Percentiles rank a stretch among this genome's conserved stretches.
phyloP scores from a whole-genome alignment of 2,329 filamentous ascomycete species.

The Biscogniauxia mediterranea region DNA sequence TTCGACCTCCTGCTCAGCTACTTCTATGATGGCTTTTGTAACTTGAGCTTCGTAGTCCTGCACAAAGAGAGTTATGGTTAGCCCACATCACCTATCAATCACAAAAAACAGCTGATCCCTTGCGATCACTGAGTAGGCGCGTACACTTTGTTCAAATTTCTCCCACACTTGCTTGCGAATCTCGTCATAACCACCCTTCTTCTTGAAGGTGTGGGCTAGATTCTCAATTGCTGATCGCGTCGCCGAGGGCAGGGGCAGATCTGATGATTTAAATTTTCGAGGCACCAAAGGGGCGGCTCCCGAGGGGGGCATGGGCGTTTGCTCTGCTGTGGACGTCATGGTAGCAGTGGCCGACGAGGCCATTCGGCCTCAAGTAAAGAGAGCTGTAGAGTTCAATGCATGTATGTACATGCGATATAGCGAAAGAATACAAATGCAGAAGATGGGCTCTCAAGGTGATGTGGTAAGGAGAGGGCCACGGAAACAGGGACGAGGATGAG shows the following conservation, averaged over 20 bases:
- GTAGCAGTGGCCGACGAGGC: conserved; percentile 22
- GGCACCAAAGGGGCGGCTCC: conserved; percentile 21
- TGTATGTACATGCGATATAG: background rate
- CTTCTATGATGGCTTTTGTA: conserved; percentile 63
- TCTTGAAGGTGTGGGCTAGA: conserved; percentile 79
- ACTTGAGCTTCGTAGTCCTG: conserved; percentile 71
- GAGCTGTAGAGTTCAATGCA: background rate
- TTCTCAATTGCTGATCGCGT: conserved; percentile 72
- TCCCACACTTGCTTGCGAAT: conserved; percentile 76
- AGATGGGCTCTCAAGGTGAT: background rate
- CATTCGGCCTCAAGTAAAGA: conserved; percentile 18
- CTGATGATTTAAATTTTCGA: conserved; percentile 67
- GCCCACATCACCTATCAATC: background rate
- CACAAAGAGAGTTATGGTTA: conserved; percentile 7
- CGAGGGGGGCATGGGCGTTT: conserved; percentile 22
- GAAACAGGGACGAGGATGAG: background rate
- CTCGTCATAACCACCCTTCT: conserved; percentile 78
- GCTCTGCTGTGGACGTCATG: conserved; percentile 31
- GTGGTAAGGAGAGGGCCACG: background rate
- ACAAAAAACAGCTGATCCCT: background rate
- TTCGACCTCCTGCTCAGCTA: conserved; percentile 73
- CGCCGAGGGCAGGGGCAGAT: conserved; percentile 71
- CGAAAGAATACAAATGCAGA: background rate
- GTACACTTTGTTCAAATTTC: conserved; percentile 68
- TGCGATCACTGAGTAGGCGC: conserved; percentile 21